Evolutionary conservation across 177 flowering plant species (phyloP).

Genomic region (Vitis hybrid): DNA sequence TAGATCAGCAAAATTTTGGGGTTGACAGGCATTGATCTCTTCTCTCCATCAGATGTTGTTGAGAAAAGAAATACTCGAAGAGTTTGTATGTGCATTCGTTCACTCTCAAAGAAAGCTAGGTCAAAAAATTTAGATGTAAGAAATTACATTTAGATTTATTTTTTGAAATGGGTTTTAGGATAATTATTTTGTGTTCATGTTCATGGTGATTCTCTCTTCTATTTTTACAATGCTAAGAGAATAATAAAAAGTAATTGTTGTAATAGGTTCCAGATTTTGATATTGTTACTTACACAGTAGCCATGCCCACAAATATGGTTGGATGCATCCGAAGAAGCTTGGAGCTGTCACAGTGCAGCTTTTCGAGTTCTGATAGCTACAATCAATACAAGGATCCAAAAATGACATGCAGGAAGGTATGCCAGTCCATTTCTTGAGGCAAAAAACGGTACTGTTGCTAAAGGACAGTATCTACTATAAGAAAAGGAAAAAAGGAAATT

Average conservation of each 20-base stretch:
- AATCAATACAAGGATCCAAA: constrained; percentile 19
- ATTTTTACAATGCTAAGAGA: background rate
- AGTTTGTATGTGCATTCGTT: constrained; percentile 73
- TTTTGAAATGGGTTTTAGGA: background rate
- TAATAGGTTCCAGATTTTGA: constrained; percentile 78
- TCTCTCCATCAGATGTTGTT: constrained; percentile 84
- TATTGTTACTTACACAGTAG: constrained; percentile 48
- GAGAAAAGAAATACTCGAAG: constrained; percentile 60
- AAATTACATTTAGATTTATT: background rate
- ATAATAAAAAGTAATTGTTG: background rate
- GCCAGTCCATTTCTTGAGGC: background rate
- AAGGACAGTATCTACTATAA: too few species aligned
- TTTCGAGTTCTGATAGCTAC: constrained; percentile 24
- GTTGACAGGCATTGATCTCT: constrained; percentile 61
- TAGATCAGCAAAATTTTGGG: constrained; percentile 70
- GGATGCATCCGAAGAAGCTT: constrained; percentile 57
- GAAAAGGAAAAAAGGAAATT: background rate
- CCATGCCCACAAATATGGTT: constrained; percentile 72
- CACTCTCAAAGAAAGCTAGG: constrained; percentile 65
- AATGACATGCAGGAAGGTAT: constrained; percentile 25
- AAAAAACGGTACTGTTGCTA: too few species aligned
- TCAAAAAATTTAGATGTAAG: constrained; percentile 53
- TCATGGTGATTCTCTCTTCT: too few species aligned
- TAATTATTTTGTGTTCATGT: background rate
- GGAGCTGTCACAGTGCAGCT: constrained; percentile 48